Evolutionary conservation across 495 filamentous ascomycete genomes (phyloP).

Genomic region (Haplographium delicatum): DNA sequence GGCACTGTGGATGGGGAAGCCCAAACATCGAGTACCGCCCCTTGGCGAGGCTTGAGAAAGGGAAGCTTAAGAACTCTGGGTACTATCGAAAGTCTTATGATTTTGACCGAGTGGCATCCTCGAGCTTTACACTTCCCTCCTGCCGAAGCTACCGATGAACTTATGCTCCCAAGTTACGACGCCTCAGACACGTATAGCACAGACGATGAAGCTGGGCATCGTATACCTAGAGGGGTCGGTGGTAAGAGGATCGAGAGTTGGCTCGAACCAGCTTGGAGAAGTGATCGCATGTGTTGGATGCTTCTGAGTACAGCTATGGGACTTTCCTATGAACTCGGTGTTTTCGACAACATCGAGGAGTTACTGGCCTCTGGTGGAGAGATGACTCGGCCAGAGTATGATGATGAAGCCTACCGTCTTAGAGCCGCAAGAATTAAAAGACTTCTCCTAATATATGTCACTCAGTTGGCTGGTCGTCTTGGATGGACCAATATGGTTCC

Average conservation of each 20-base stretch:
- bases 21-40: conserved; percentile 58
- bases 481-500: conserved; percentile 94
- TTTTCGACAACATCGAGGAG: conserved; percentile 81
- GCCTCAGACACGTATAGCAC: conserved; percentile 39
- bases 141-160: conserved; percentile 62
- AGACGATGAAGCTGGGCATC: conserved; percentile 41
- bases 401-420: conserved; percentile 67
- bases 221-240: conserved; percentile 45
- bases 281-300: conserved; percentile 99
- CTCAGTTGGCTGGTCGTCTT: conserved; percentile 84
- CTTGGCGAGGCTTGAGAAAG: conserved; percentile 54
- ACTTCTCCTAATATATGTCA: conserved; percentile 81
- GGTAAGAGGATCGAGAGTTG: conserved; percentile 82
- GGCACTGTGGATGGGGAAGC: conserved; percentile 51
- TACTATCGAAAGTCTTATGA: conserved; percentile 87
- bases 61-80: conserved; percentile 84
- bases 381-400: conserved; percentile 53
- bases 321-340: conserved; percentile 86
- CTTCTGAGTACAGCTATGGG: conserved; percentile 84
- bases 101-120: conserved; percentile 96
- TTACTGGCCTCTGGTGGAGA: conserved; percentile 42
- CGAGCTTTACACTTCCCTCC: conserved; percentile 93
- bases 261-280: conserved; percentile 94
- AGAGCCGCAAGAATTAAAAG: conserved; percentile 79
- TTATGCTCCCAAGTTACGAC: conserved; percentile 47